Base-by-base conservation (phyloP, 2,329 filamentous ascomycete species). In the Diaporthe eres region DNA sequence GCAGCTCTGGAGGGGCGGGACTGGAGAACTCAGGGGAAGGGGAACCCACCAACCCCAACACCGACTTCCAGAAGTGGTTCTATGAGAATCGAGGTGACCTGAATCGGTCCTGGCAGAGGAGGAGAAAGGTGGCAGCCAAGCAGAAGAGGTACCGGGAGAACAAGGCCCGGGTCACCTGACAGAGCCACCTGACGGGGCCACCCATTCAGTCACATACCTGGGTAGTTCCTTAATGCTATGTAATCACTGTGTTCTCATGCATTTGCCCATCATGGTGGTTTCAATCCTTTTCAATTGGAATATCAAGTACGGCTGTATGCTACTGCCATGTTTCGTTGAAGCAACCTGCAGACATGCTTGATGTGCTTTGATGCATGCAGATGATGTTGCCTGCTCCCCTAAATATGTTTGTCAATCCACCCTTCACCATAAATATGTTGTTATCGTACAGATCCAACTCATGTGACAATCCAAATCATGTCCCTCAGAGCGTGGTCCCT, bases 91-190 rank as follows among this genome's bases (percentile, higher is more conserved):
- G 92, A 22, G 88, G 92, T 1, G 90, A 93, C 53, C 85, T 92
- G 72, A 94, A 93, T 80, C 85, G 89, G 72, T 90, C 90, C 19
- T 94, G 92, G 92, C 92, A 92, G 85, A 89, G 87, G 81, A 86
- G 92, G 74, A 87, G 90, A 78, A 93, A 92, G 85, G 84, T 87
- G 76, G 91, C 87, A 5, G 86, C 88, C 44, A 94, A 94, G 86
- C 91, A 93, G 83, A 92, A 91, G 85, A 87, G 92, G 65, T 92
- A 93, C 80, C 86, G 89, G 74, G 92, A 93, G 77, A 93, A 93
- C 81, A 90, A 88, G 80, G 88, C 90, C 47, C 85, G 90, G 74
- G 84, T 85, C 1, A 86, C 86, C 17, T 85, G 81, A 68, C 4
- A 63, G 89, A 72, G 84, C 85, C 1, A 86, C 86, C 15, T 85